These are phyloP conservation scores for Psilocybe tampanensis DNA, from an alignment of 768 basidiomycete species.

Conservation along the genomic window DNA sequence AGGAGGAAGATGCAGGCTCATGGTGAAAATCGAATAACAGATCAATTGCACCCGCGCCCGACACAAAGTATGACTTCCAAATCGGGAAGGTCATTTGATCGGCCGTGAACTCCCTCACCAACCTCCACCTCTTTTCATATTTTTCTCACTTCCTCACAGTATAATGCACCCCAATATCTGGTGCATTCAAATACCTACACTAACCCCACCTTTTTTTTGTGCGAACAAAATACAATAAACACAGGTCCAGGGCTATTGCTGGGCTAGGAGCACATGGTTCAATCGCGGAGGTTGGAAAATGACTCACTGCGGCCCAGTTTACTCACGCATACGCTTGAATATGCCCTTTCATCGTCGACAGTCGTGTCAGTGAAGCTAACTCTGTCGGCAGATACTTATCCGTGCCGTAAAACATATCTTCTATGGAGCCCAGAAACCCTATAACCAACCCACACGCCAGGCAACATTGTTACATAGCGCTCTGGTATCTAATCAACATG, in stretches of 20 bases:
- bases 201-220: too few species aligned
- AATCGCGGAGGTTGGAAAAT: neutral
- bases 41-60: conserved; percentile 4
- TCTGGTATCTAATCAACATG: too few species aligned
- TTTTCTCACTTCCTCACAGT: too few species aligned
- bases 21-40: conserved; percentile 18
- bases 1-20: conserved; percentile 42
- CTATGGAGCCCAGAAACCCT: neutral
- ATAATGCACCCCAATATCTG: too few species aligned
- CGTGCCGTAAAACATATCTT: neutral
- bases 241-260: neutral
- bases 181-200: too few species aligned
- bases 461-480: too few species aligned
- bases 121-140: neutral
- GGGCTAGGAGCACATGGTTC: neutral
- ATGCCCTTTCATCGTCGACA: neutral
- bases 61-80: conserved; percentile 17
- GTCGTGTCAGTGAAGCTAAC: neutral
- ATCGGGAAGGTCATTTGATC: conserved; percentile 18
- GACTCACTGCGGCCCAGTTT: conserved; percentile 7
- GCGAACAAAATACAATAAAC: neutral
- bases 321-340: neutral
- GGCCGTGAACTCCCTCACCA: neutral
- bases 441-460: neutral
- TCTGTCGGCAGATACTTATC: neutral